Percentiles rank a stretch among this genome's conserved stretches.
These are phyloP conservation scores for Vitellaria paradoxa DNA, from an alignment of 179 eudicot genomes.

Conservation along the genomic window DNA sequence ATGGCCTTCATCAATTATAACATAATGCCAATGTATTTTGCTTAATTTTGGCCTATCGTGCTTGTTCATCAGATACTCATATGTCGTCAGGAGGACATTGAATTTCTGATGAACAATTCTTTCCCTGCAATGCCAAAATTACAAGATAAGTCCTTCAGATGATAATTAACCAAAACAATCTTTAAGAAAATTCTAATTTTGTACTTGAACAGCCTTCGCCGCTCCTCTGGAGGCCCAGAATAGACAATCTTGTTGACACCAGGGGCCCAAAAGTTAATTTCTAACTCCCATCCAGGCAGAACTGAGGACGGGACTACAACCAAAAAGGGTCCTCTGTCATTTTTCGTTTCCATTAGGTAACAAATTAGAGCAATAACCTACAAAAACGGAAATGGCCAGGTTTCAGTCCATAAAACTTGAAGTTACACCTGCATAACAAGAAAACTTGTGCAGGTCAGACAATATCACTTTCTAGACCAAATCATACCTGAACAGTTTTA, in stretches of 20 bases:
- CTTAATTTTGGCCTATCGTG: slow-evolving; percentile 97
- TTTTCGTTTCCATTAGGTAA: slow-evolving; percentile 92
- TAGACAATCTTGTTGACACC: slow-evolving; percentile 83
- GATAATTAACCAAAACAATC: too few relatives aligned
- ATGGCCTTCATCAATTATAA: slow-evolving; percentile 98
- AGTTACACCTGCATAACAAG: too few relatives aligned
- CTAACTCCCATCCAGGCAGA: slow-evolving; percentile 95
- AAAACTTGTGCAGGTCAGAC: too few relatives aligned
- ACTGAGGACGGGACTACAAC: slow-evolving; percentile 99
- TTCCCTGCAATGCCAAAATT: slow-evolving; percentile 55
- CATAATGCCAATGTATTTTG: slow-evolving; percentile 88
- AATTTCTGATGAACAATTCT: slow-evolving; percentile 84
- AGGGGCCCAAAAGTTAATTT: slow-evolving; percentile 97
- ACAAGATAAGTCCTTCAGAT: slow-evolving; percentile 8
- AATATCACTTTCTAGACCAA: slow-evolving; percentile 1
- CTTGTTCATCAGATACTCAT: slow-evolving; percentile 98
- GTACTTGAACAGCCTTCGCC: slow-evolving; percentile 82
- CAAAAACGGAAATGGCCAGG: slow-evolving; percentile 17
- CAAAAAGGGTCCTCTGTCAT: slow-evolving; percentile 96
- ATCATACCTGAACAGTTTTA: slow-evolving; percentile 93
- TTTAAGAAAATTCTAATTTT: too few relatives aligned
- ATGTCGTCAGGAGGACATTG: slow-evolving; percentile 92
- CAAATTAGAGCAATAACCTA: slow-evolving; percentile 93
- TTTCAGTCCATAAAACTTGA: background rate
- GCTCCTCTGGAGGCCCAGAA: slow-evolving; percentile 97